Evolutionary conservation across 805 yeast genomes (phyloP), one percentile per base, ranked within the genome.

Genomic region (Monosporozyma servazzii): DNA sequence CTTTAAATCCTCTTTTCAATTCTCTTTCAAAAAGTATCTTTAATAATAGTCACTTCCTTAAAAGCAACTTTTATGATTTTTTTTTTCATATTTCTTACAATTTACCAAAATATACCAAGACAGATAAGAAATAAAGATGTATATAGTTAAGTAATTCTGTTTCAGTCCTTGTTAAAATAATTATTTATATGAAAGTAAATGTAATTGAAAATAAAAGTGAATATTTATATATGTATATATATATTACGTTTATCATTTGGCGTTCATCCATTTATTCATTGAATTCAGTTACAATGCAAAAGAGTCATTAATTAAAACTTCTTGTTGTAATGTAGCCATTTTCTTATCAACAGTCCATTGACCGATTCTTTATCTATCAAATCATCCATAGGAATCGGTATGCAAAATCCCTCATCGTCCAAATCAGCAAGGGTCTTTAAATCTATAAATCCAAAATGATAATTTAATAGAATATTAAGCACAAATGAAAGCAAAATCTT

Each of bases 401-500:
- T 65, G 37, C 63, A 56, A 39, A 63, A 65, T 8, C 51, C 51
- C 27, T 51, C 45, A 40, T 64, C 67, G 3, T 55, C 53, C 15
- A 62, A 51, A 23, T 52, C 56, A 3, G 61, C 60, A 36, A 73
- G 55, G 9, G 62, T 59, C 18, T 61, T 60, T 49, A 72, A 55
- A 51, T 67, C 68, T 45, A 62, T 64, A 54, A 71, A 78, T 1
- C 82, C 82, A 62, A 73, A 77, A 61, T 78, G 82, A 59, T 76
- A 73, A 54, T 78, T 75, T 43, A 74, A 63, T 29, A 77, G 57
- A 3, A 78, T 64, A 23, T 73, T 71, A 36, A 75, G 50, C 5
- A 71, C 56, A 18, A 75, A 59, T 0, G 80, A 66, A 27, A 70
- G 63, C 20, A 73, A 54, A 2, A 72, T 58, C 55, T 73, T 75